Conservation (phyloP, 805 yeast genomes). For the Ogataea zsoltii region DNA sequence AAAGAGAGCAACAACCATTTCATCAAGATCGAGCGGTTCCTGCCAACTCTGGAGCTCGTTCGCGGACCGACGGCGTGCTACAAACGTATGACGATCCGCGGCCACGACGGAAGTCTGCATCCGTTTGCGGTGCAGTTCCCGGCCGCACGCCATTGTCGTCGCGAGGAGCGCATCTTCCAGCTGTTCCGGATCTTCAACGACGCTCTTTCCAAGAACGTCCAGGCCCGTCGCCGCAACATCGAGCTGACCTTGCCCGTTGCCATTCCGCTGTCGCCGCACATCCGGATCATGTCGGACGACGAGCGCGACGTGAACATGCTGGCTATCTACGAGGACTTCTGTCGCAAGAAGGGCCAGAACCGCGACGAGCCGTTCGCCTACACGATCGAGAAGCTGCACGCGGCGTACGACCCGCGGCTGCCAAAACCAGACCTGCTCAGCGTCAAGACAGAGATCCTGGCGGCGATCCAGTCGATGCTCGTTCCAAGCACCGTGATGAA, state of each 20-base stretch:
- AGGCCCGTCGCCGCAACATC: slow-evolving; percentile 82
- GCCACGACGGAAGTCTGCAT: slow-evolving; percentile 90
- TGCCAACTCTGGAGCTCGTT: slow-evolving; percentile 84
- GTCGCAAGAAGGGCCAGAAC: slow-evolving; percentile 68
- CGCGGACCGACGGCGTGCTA: slow-evolving; percentile 90
- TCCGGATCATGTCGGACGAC: slow-evolving; percentile 85
- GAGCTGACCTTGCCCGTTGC: slow-evolving; percentile 88
- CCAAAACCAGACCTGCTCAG: slow-evolving; percentile 92
- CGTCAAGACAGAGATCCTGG: slow-evolving; percentile 85
- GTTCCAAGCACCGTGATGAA: slow-evolving; percentile 84
- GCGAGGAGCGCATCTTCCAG: slow-evolving; percentile 94
- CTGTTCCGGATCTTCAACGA: slow-evolving; percentile 86
- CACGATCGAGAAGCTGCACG: slow-evolving; percentile 80
- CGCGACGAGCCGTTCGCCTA: slow-evolving; percentile 90
- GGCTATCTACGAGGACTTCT: slow-evolving; percentile 87
- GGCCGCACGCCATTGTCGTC: slow-evolving; percentile 94
- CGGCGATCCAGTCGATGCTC: slow-evolving; percentile 83
- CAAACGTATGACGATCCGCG: slow-evolving; percentile 84
- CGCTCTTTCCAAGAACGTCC: slow-evolving; percentile 75
- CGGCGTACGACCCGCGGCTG: slow-evolving; percentile 89
- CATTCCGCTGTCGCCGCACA: slow-evolving; percentile 92
- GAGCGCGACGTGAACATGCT: slow-evolving; percentile 68
- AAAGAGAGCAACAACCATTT: slow-evolving; percentile 90
- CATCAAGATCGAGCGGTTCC: slow-evolving; percentile 87
- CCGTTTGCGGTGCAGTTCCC: slow-evolving; percentile 97